Base-by-base conservation (phyloP, 2,329 filamentous ascomycete genomes). In the Dactylonectria estremocensis region DNA sequence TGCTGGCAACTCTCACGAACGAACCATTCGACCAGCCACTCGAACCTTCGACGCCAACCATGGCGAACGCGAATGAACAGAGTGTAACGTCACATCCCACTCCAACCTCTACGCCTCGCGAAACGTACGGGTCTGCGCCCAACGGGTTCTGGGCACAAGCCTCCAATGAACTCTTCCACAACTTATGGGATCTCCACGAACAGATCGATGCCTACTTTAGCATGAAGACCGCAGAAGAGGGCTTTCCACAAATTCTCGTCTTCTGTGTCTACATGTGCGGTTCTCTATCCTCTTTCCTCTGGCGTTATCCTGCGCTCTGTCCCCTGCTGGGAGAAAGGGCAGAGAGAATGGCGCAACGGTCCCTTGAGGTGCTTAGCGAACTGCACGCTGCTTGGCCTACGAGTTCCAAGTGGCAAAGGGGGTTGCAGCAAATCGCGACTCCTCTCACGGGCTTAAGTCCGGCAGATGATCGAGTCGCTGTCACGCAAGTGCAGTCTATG, bases 241-340 rank as follows among this genome's bases (percentile, higher is more conserved):
- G 76, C 0, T 80, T 78, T 53, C 79, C 78, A 7, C 78, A 76
- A 57, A 79, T 83, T 24, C 74, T 83, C 7, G 80, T 80, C 10
- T 83, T 83, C 53, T 83, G 80, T 58, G 76, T 80, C 43, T 83
- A 83, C 69, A 77, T 81, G 53, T 83, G 80, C 66, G 81, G 80
- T 10, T 82, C 80, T 1, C 72, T 83, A n/a, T 76, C 76, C 13
- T 72, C 72, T 0, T 76, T 78, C 50, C 74, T 81, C 2, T 77
- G 73, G 72, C 75, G 76, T 13, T 72, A 76, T 55, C 78, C 78
- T 6, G 67, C 69, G 28, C 70, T 79, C n/a, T 79, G 77, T 54
- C 74, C 73, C 22, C 68, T 58, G 7, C 59, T 76, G 3, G 73
- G 76, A 0, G 59, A 63, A 18, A 65, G 64, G 33, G 76, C 77